phyloP scores from a whole-genome alignment of 768 basidiomycete species.

The Kwoniella dejecticola region DNA sequence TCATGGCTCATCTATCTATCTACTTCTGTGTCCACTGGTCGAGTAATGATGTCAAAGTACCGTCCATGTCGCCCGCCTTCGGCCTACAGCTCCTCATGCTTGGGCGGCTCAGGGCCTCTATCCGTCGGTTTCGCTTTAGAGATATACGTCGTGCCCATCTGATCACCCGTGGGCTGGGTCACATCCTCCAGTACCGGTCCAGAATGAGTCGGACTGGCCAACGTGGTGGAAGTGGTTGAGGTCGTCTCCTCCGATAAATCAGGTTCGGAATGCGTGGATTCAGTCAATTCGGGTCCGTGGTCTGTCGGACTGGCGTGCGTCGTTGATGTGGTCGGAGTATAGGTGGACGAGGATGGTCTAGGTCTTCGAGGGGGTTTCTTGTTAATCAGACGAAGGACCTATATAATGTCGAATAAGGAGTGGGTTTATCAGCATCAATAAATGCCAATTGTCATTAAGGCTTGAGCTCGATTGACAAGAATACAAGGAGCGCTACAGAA shows the following conservation, averaged over 20 bases:
- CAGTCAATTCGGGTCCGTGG: slow-evolving; percentile 14
- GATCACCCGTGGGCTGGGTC: background rate
- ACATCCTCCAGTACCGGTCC: slow-evolving; percentile 5
- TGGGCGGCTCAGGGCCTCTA: slow-evolving; percentile 19
- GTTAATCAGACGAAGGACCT: slow-evolving; percentile 44
- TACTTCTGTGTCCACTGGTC: background rate
- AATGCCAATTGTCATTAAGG: background rate
- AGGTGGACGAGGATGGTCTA: slow-evolving; percentile 21
- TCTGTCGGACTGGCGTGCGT: slow-evolving; percentile 14
- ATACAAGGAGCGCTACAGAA: too few species aligned
- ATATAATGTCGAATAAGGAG: background rate
- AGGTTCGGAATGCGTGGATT: slow-evolving; percentile 3
- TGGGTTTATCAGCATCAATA: background rate
- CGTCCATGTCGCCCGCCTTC: too few species aligned
- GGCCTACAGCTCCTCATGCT: slow-evolving; percentile 37
- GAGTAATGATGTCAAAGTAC: too few species aligned
- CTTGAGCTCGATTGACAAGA: background rate
- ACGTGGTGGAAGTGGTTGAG: slow-evolving; percentile 2
- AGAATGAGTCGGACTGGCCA: slow-evolving; percentile 11
- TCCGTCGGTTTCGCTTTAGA: background rate
- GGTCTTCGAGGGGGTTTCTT: slow-evolving; percentile 43
- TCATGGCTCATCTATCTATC: background rate
- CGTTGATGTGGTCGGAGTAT: slow-evolving; percentile 10
- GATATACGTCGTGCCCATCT: slow-evolving; percentile 8
- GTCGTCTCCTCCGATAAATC: background rate